Evolutionary conservation across 2,329 filamentous ascomycete genomes (phyloP), one percentile per base, ranked within the genome.

Genomic region (Penicillium capsulatum): DNA sequence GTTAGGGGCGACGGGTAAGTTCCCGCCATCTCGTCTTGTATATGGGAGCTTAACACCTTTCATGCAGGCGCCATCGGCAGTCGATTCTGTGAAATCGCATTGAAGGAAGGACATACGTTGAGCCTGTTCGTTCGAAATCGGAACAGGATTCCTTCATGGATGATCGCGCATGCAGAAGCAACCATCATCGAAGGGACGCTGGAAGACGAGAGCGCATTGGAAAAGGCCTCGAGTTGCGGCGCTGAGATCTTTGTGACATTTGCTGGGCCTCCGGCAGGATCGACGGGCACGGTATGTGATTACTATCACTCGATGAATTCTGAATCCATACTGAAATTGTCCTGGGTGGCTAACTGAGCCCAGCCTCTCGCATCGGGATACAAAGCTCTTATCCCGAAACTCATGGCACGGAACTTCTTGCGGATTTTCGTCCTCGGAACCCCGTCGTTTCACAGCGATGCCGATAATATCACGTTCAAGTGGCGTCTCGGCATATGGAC

Each of bases 201-300:
- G 5, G 19, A 22, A 9, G 9, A 22, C 9, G 19, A 22, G 9
- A 9, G 5, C 19, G 19, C 19, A 5, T 5, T 22, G 19, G 19
- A 22, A 5, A 22, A 22, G 9, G 19, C 19, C 19, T 5, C 19
- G 9, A 5, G 9, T 5, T 22, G 19, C 19, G 19, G 19, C 9
- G 19, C 31, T 15, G 34, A 41, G 11, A 28, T 34, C 3, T 40
- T 41, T 28, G 38, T 47, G 7, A 45, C 45, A 14, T 42, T 45
- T 26, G 36, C 42, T n/a, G 45, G 45, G 3, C 45, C 45, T 6
- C 15, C 36, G 17, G 4, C 22, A 4, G 33, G 36, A 16, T 13
- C 29, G 4, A 30, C 26, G 14, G 36, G 28, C 4, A 45, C 39
- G 15, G 39, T 47, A 36, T 22, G 39, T 7, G 29, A 16, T n/a